Conservation (phyloP, 805 yeast species). For the Clavispora santaluciae region DNA sequence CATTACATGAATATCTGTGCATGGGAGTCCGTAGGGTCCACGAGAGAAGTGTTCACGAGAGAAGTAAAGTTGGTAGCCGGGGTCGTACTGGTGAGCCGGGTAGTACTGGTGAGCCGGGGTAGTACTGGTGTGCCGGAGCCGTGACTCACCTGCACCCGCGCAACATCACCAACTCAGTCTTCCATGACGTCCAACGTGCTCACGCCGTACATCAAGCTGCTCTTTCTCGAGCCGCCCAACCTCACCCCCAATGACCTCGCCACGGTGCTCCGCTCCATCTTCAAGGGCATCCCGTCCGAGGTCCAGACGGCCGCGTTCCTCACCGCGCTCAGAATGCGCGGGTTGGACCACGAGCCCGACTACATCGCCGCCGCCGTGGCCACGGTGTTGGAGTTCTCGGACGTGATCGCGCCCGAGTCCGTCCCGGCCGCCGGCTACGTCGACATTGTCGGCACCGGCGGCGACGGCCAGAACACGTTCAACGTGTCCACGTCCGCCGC, state of each 20-base stretch:
- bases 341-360: constrained; percentile 75
- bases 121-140: no score
- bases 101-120: no score
- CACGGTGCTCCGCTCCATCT: constrained; percentile 55
- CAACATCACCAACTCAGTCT: background rate
- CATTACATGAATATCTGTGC: no score
- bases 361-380: constrained; percentile 83
- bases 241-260: constrained; percentile 63
- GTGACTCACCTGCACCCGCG: no score
- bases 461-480: constrained; percentile 96
- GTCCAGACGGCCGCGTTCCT: constrained; percentile 76
- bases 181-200: constrained; percentile 21
- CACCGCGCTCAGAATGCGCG: constrained; percentile 66
- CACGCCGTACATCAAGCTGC: constrained; percentile 60
- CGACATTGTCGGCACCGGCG: constrained; percentile 98
- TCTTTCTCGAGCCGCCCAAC: constrained; percentile 55
- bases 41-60: no score
- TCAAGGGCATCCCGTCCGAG: constrained; percentile 57
- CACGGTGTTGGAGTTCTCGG: constrained; percentile 64
- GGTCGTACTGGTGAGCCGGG: no score
- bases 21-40: no score
- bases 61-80: no score
- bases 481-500: constrained; percentile 95
- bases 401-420: constrained; percentile 40
- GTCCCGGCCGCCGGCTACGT: constrained; percentile 52